phyloP scores from a whole-genome alignment of 75 land plant genomes.

The Chamaecyparis obtusa region DNA sequence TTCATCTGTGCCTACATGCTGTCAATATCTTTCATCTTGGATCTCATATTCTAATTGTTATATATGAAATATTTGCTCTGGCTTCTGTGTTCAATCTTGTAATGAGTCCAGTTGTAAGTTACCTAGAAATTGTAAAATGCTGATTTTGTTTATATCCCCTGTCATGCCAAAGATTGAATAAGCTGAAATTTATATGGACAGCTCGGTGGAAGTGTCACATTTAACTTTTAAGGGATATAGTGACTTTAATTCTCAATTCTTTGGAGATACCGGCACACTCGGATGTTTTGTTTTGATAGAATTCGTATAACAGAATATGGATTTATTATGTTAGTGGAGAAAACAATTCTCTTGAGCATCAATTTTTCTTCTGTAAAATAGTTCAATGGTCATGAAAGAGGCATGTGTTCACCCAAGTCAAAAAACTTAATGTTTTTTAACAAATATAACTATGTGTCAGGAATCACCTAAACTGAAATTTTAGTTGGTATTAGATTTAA shows the following conservation, averaged over 20 bases:
- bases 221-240: not conserved
- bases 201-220: not conserved
- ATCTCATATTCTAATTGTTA: no score
- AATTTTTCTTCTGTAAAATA: not conserved
- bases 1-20: no score
- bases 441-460: not conserved
- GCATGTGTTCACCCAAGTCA: not conserved
- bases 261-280: not conserved
- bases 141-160: not conserved
- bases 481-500: not conserved
- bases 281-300: not conserved
- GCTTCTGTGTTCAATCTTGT: no score
- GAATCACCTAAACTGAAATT: not conserved
- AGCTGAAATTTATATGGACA: not conserved
- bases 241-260: not conserved
- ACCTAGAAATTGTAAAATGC: no score
- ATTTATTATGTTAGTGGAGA: not conserved
- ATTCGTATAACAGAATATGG: not conserved
- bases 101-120: no score
- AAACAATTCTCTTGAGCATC: not conserved
- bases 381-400: not conserved
- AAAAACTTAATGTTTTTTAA: not conserved
- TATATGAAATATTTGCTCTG: no score
- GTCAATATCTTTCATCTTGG: no score
- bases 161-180: not conserved